Base-by-base conservation (phyloP, 768 basidiomycete species). In the Lactarius evosmus region DNA sequence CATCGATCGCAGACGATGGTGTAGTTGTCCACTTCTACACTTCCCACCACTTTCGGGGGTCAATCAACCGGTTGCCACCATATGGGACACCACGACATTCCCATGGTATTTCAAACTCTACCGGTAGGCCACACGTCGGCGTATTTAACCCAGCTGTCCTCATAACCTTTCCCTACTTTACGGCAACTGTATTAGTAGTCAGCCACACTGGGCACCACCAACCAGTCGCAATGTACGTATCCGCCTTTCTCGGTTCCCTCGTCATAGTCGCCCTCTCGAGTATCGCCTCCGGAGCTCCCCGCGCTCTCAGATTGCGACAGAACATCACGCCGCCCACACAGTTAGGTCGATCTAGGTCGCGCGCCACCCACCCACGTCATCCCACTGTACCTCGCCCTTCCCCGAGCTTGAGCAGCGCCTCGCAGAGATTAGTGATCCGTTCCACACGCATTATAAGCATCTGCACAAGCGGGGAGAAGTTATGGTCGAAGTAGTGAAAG, bases 321-420 rank as follows among this genome's bases (percentile, higher is more conserved):
- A 75, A 69, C 49, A 73, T 83, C 54, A 12, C 67, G 11, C 70
- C 75, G n/a, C 32, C 86, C 86, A 61, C 75, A 58, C 32, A 80
- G 79, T 9, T 87, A 85, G 86, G 60, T 71, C 25, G 72, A 72
- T 54, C 72, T 78, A 2, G 74, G 77, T 34, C 70, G 75, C 40
- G 78, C 85, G 25, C 75, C 80, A 9, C 61, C 78, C 2, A 74
- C 80, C 66, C 78, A 83, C 69, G 71, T 71, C 29, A 77, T 89
- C 40, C 74, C 76, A 41, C 80, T 88, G 67, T 84, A 81, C 61
- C 64, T 73, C 30, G 72, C 66, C 2, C 66, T 73, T 3, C 61
- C 40, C 58, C 11, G 61, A 61, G 41, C 64, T 74, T 33, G 73
- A 74, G 55, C 32, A 57, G 38, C 66, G 65, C 29, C 64, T 73